Percentiles rank a stretch among this genome's conserved stretches.
These are phyloP conservation scores for Colletotrichum horii DNA, from an alignment of 2,329 filamentous ascomycete genomes.

Conservation along the genomic window DNA sequence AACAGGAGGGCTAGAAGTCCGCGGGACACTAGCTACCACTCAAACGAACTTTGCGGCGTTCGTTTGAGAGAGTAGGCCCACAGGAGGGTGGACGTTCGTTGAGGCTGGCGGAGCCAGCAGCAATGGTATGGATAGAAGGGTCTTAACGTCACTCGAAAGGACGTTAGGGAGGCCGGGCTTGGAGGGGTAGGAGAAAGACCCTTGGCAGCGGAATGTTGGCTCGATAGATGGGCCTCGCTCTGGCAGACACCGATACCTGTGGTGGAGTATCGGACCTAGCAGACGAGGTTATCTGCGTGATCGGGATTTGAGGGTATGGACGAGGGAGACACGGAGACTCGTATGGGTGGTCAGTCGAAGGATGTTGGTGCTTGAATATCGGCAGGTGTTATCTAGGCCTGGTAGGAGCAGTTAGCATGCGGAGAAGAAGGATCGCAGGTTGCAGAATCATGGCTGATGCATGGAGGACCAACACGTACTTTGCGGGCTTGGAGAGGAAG, in stretches of 20 bases:
- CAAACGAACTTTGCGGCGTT: slow-evolving; percentile 95
- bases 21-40: slow-evolving; percentile 97
- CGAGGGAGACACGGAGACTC: not conserved
- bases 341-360: slow-evolving; percentile 5
- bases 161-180: slow-evolving; percentile 92
- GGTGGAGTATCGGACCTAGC: slow-evolving; percentile 83
- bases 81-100: slow-evolving; percentile 66
- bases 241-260: slow-evolving; percentile 84
- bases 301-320: slow-evolving; percentile 25
- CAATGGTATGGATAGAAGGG: slow-evolving; percentile 46
- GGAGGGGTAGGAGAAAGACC: slow-evolving; percentile 82
- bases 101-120: slow-evolving; percentile 91
- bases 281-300: slow-evolving; percentile 69
- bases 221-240: slow-evolving; percentile 64
- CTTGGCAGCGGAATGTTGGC: slow-evolving; percentile 89
- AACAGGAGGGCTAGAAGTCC: slow-evolving; percentile 51
- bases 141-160: slow-evolving; percentile 68
- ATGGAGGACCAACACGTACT: slow-evolving; percentile 63
- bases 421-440: not conserved
- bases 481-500: slow-evolving; percentile 93
- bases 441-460: not conserved
- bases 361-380: not conserved
- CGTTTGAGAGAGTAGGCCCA: slow-evolving; percentile 99
- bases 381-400: slow-evolving; percentile 22
- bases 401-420: slow-evolving; percentile 12